A percentile compares a stretch with the other conserved stretches of the same genome.
These are phyloP conservation scores for Neonectria hederae DNA, from an alignment of 2,329 filamentous ascomycete species.

Conservation along the genomic window DNA sequence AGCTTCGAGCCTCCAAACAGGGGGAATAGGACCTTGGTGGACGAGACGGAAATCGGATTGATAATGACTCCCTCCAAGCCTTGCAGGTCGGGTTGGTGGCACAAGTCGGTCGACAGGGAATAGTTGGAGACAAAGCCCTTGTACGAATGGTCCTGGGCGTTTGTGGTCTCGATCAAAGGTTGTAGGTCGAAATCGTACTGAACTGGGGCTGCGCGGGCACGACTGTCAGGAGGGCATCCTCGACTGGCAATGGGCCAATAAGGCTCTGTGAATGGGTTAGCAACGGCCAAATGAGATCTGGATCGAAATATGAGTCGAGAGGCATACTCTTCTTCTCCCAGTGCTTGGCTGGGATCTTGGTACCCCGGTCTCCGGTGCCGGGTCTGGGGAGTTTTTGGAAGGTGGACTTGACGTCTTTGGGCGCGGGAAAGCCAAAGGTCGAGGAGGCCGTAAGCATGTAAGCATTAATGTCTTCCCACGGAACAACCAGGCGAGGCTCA, in stretches of 20 bases:
- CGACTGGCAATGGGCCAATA: constrained; percentile 68
- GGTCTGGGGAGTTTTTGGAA: constrained; percentile 56
- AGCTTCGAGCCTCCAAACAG: constrained; percentile 77
- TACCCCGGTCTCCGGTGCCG: constrained; percentile 47
- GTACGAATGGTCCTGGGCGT: constrained; percentile 59
- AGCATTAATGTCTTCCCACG: constrained; percentile 68
- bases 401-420: constrained; percentile 54
- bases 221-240: constrained; percentile 70
- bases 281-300: not conserved
- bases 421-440: constrained; percentile 54
- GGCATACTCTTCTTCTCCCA: constrained; percentile 63
- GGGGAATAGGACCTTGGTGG: constrained; percentile 68
- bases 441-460: constrained; percentile 63
- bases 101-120: constrained; percentile 68
- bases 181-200: constrained; percentile 55
- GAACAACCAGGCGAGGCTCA: constrained; percentile 70
- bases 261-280: constrained; percentile 49
- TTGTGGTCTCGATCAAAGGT: constrained; percentile 56
- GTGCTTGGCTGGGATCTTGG: constrained; percentile 51
- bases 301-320: not conserved
- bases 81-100: constrained; percentile 71
- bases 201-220: constrained; percentile 60
- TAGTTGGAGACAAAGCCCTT: constrained; percentile 71
- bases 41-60: constrained; percentile 64
- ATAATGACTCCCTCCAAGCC: constrained; percentile 73